A percentile compares a stretch with the other conserved stretches of the same genome.
Conservation (phyloP, 2,329 filamentous ascomycete species). For the Uncinocarpus reesii region DNA sequence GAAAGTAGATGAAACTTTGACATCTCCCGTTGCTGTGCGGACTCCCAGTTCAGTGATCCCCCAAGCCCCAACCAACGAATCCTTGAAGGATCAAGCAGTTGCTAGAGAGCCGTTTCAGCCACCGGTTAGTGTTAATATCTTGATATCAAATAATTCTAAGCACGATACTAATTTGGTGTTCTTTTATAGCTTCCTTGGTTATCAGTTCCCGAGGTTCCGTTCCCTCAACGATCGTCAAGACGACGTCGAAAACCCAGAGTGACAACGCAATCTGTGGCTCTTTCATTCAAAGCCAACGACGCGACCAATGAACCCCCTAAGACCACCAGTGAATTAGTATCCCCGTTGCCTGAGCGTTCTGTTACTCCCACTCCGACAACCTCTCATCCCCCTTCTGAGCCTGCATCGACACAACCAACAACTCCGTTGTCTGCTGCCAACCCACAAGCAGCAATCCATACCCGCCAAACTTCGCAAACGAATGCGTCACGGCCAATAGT, state of each 20-base stretch:
- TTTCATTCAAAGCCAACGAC: conserved; percentile 40
- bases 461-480: conserved; percentile 26
- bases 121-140: conserved; percentile 22
- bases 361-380: conserved; percentile 49
- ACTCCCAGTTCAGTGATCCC: background rate
- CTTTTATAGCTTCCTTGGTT: conserved; percentile 47
- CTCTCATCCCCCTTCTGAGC: conserved; percentile 49
- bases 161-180: conserved; percentile 1
- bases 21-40: background rate
- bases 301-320: conserved; percentile 20
- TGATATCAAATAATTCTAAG: background rate
- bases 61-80: conserved; percentile 19
- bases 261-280: conserved; percentile 34
- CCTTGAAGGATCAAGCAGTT: conserved; percentile 15
- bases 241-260: conserved; percentile 36
- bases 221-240: conserved; percentile 43
- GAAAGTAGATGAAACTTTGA: conserved; percentile 17
- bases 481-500: conserved; percentile 36
- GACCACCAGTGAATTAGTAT: conserved; percentile 15
- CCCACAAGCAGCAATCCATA: conserved; percentile 24
- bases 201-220: conserved; percentile 45
- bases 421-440: conserved; percentile 45
- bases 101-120: conserved; percentile 19
- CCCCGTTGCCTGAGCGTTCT: conserved; percentile 23
- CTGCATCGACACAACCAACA: conserved; percentile 45